Base-by-base conservation (phyloP, 2,329 filamentous ascomycete species). In the Colletotrichum tamarilloi region DNA sequence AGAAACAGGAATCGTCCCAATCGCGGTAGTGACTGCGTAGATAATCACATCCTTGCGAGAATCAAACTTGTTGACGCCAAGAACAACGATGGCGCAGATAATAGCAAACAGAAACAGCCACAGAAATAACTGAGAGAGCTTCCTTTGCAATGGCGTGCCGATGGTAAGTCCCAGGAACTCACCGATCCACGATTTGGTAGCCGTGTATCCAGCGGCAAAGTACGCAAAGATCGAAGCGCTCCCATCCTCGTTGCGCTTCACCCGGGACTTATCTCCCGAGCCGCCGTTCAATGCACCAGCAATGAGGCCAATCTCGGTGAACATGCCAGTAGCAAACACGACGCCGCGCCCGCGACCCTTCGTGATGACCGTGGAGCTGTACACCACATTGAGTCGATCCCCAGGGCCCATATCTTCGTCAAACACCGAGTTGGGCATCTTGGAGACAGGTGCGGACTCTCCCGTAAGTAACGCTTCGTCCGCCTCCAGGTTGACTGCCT, bases 61-160 rank as follows among this genome's bases (percentile, higher is more conserved):
- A 9, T 82, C 81, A 78, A 89, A 89, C 4, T 83, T 77, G 79
- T 92, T 92, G 28, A 90, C 88, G 5, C 85, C 91, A 68, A 92
- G 85, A 28, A 92, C 91, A 75, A 93, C 90, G 71, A 93, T 88
- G 3, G 91, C 90, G 73, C 91, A 91, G 19, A 92, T 77, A 24
- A 93, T 87, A 4, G 91, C 91, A 72, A 92, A 87, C 35, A 83
- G 85, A 77, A 93, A 92, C 1, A 93, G 85, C 1, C 91, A 78
- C 4, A 92, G 83, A 8, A 91, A 91, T 58, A 93, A 85, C 79
- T 91, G 90, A 28, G 90, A 91, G 19, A 93, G 84, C 76, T 91
- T 92, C 70, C 88, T 86, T 79, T 92, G 91, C n/a, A 93, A 84
- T 1, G 91, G 92, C 2, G 91, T 93, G 49, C 92, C 92, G 9